Percentiles rank a stretch among this genome's conserved stretches.
These are phyloP conservation scores for Pyronema omphalodes DNA, from an alignment of 495 filamentous ascomycete species.

Conservation along the genomic window DNA sequence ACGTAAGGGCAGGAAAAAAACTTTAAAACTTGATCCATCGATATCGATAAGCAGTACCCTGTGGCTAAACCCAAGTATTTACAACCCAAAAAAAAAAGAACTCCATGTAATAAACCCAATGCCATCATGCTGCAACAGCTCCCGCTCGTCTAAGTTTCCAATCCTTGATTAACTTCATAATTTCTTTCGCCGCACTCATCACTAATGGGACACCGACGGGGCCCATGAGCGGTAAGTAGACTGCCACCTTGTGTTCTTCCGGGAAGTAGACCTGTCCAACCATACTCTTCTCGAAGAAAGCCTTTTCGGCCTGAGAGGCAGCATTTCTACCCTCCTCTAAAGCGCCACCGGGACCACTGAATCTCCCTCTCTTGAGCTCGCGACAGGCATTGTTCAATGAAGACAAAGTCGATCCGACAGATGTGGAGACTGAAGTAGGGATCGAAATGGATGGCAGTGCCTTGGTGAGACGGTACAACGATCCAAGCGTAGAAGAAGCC, in stretches of 20 bases:
- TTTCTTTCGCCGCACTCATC: constrained; percentile 64
- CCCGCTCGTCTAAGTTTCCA: neutral
- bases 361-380: constrained; percentile 45
- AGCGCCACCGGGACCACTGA: constrained; percentile 38
- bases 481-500: constrained; percentile 85
- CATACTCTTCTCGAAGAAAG: constrained; percentile 98
- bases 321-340: constrained; percentile 67
- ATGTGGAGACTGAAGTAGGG: constrained; percentile 64
- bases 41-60: no score
- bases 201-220: constrained; percentile 81
- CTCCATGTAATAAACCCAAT: neutral
- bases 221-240: constrained; percentile 80
- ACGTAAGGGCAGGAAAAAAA: neutral
- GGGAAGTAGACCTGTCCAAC: constrained; percentile 95
- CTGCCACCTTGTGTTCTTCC: constrained; percentile 96
- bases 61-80: neutral
- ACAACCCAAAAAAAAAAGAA: neutral
- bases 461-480: constrained; percentile 65
- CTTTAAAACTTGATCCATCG: neutral
- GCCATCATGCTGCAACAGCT: neutral
- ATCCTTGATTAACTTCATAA: constrained; percentile 11
- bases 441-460: constrained; percentile 83
- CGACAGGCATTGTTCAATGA: constrained; percentile 62
- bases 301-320: constrained; percentile 74
- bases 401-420: constrained; percentile 58